Percentiles rank a stretch among this genome's conserved stretches.
Evolutionary conservation across 305 asterid species (phyloP).

Genomic region (Fraxinus velutina): DNA sequence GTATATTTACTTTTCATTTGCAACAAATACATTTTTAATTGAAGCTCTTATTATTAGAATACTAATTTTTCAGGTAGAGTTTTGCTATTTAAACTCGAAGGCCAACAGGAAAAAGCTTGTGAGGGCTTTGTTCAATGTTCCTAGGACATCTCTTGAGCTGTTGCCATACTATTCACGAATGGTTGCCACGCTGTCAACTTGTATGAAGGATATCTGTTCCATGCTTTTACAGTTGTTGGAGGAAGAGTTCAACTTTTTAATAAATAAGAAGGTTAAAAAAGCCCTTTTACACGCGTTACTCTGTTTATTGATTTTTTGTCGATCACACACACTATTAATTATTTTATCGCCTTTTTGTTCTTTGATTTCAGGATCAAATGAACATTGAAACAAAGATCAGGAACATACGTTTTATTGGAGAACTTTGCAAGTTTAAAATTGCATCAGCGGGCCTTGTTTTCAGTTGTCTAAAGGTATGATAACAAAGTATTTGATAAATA

Average conservation of each 20-base stretch:
- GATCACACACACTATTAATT: conserved; percentile 18
- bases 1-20: conserved; percentile 7
- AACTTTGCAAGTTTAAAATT: conserved; percentile 93
- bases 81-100: conserved; percentile 95
- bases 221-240: conserved; percentile 92
- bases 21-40: conserved; percentile 22
- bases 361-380: conserved; percentile 85
- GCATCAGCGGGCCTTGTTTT: conserved; percentile 84
- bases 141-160: conserved; percentile 93
- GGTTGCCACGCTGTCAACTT: conserved; percentile 91
- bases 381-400: conserved; percentile 95
- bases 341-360: conserved; percentile 16
- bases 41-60: conserved; percentile 20
- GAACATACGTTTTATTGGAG: conserved; percentile 95
- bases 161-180: conserved; percentile 97
- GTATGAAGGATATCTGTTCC: conserved; percentile 90
- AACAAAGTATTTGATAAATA: neutral
- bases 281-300: conserved; percentile 15
- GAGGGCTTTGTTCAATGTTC: conserved; percentile 94
- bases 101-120: conserved; percentile 94
- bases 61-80: conserved; percentile 72
- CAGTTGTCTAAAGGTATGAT: conserved; percentile 84
- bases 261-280: conserved; percentile 77
- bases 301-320: conserved; percentile 7
- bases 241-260: conserved; percentile 87